phyloP scores from a whole-genome alignment of 345 rosid genomes.

The Sisymbrium irio region DNA sequence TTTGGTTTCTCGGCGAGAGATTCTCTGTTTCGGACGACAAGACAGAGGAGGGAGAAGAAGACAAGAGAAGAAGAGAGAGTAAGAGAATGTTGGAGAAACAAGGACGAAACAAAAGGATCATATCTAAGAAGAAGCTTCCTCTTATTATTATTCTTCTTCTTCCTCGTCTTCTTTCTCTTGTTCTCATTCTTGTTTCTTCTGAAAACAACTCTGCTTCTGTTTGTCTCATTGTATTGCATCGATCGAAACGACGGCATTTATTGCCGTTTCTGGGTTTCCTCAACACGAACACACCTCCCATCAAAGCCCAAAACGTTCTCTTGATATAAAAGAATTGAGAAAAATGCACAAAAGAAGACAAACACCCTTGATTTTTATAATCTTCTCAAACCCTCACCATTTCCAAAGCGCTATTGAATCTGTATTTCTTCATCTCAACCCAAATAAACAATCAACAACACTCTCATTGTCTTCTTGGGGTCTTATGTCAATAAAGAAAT shows the following conservation, averaged over 20 bases:
- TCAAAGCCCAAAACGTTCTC: slow-evolving; percentile 17
- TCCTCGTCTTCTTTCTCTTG: slow-evolving; percentile 36
- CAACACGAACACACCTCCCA: slow-evolving; percentile 45
- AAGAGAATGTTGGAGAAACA: slow-evolving; percentile 40
- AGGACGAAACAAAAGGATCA: slow-evolving; percentile 42
- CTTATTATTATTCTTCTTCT: slow-evolving; percentile 41
- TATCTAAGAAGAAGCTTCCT: slow-evolving; percentile 40
- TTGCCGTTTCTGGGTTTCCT: slow-evolving; percentile 45
- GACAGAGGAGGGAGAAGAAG: slow-evolving; percentile 46
- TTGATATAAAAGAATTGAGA: slow-evolving; percentile 17
- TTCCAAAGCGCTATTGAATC: slow-evolving; percentile 25
- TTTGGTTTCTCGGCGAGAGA: slow-evolving; percentile 46
- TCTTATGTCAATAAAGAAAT: neutral
- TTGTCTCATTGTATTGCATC: slow-evolving; percentile 37
- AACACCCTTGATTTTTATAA: slow-evolving; percentile 7
- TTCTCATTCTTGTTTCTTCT: slow-evolving; percentile 32
- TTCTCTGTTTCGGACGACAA: slow-evolving; percentile 40
- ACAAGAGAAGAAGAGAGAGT: slow-evolving; percentile 27
- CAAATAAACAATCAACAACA: slow-evolving; percentile 23
- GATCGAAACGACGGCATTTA: slow-evolving; percentile 54
- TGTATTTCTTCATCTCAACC: slow-evolving; percentile 9
- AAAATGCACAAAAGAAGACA: slow-evolving; percentile 27
- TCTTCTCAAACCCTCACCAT: slow-evolving; percentile 31
- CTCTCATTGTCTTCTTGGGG: slow-evolving; percentile 24
- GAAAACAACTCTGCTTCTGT: slow-evolving; percentile 21